These are phyloP conservation scores for Hypoxylon sp. DNA, from an alignment of 2,329 filamentous ascomycete species.

Conservation along the genomic window DNA sequence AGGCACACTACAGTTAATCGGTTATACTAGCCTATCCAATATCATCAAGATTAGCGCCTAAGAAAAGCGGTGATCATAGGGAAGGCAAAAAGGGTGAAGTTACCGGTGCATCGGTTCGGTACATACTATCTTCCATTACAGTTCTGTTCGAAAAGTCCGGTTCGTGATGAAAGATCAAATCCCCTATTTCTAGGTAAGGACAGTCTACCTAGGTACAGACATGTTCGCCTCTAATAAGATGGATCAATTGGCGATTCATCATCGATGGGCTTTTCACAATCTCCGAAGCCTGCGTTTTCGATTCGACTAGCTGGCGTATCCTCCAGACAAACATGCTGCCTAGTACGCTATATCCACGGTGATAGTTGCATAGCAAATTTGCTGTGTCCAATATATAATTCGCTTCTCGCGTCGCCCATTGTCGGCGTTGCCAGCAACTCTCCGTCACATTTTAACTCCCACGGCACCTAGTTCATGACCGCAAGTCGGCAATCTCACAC, in stretches of 20 bases:
- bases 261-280: slow-evolving; percentile 17
- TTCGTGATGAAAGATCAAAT: neutral
- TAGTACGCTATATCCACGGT: neutral
- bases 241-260: slow-evolving; percentile 17
- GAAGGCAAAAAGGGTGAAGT: neutral
- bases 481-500: neutral
- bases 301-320: slow-evolving; percentile 7
- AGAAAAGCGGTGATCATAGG: slow-evolving; percentile 2
- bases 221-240: neutral
- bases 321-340: slow-evolving; percentile 10
- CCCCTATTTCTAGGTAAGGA: slow-evolving; percentile 16
- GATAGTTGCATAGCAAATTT: neutral
- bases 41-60: slow-evolving; percentile 4
- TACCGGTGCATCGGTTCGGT: slow-evolving; percentile 5
- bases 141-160: slow-evolving; percentile 5
- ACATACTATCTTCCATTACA: neutral
- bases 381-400: neutral
- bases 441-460: neutral
- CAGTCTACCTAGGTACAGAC: neutral
- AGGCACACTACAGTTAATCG: slow-evolving; percentile 17
- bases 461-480: neutral
- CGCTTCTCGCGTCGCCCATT: neutral
- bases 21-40: slow-evolving; percentile 12
- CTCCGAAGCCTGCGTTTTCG: slow-evolving; percentile 33
- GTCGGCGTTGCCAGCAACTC: neutral